These are phyloP conservation scores for Sungouiozyma ichnusensis DNA, from an alignment of 805 yeast genomes.

Conservation along the genomic window DNA sequence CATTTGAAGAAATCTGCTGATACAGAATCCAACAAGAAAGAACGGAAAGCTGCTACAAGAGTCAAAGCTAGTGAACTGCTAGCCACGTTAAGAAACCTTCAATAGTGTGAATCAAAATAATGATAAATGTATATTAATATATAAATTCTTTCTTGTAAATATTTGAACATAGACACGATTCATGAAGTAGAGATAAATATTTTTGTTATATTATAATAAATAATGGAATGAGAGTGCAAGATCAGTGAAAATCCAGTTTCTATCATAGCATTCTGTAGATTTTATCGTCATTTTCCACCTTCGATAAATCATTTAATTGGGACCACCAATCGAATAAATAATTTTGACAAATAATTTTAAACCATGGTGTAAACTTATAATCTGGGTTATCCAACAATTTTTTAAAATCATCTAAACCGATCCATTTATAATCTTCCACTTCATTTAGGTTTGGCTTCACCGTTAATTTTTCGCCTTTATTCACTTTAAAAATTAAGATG, in stretches of 20 bases:
- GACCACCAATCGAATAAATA: slow-evolving; percentile 94
- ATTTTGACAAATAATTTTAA: slow-evolving; percentile 85
- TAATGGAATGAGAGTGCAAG: too few relatives aligned
- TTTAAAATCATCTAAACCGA: slow-evolving; percentile 53
- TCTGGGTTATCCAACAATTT: slow-evolving; percentile 57
- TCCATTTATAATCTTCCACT: slow-evolving; percentile 73
- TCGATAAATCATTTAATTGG: slow-evolving; percentile 46
- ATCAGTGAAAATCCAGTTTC: too few relatives aligned
- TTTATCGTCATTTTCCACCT: slow-evolving; percentile 33
- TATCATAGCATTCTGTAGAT: slow-evolving; percentile 28
- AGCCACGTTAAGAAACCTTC: neutral
- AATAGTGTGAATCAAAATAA: neutral
- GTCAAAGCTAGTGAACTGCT: neutral
- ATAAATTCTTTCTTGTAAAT: neutral
- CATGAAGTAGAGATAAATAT: neutral
- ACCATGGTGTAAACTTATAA: slow-evolving; percentile 95
- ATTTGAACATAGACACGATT: neutral
- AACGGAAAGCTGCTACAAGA: neutral
- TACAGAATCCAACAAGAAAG: neutral
- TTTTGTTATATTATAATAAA: neutral
- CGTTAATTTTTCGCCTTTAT: slow-evolving; percentile 35
- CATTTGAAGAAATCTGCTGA: too few relatives aligned
- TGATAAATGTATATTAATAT: neutral
- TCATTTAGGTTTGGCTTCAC: slow-evolving; percentile 66
- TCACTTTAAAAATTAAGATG: slow-evolving; percentile 64